Base-by-base conservation (phyloP, 495 filamentous ascomycete genomes). In the Hypoxylon fragiforme region DNA sequence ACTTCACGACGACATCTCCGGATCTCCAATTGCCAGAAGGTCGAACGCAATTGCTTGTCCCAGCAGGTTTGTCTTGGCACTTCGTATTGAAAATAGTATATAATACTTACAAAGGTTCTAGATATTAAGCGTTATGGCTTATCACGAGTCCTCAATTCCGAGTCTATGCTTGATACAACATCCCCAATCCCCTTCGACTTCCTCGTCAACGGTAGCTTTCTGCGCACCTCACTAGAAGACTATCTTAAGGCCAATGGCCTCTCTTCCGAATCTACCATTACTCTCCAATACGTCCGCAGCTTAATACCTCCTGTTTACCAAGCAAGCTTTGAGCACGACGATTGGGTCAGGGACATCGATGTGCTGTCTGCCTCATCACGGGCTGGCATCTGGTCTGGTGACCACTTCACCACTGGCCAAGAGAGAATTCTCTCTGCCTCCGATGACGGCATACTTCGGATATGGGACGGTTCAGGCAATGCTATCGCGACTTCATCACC, bases 271-370 rank as follows among this genome's bases (percentile, higher is more conserved):
- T 86, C 85, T 7, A 90, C 85, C 2, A 72, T 98, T 21, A 87
- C 86, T 24, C 81, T 98, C 36, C 91, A 97, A 76, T 98, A 97
- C 74, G 90, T 96, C 6, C 85, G 90, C 51, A 91, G 90, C 44
- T 74, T 95, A 44, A 85, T 96, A 66, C 94, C 94, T 0, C 95
- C 94, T 15, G 74, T 86, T 9, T 88, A 90, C 67, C 83, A 92
- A 34, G 83, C 91, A 4, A 89, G 87, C 46, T 97, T 95, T 70
- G 83, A 96, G 73, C 91, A 97, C 66, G 91, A 97, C 63, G 92
- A 97, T 64, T 98, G 94, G 94, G 88, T 98, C 24, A 88, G 86
- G 67, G 78, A 83, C n/a, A 87, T 96, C n/a, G 90, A 96, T 63
- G 83, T 95, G 3, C 79, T 92, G 14, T 91, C 88, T 0, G 68